Evolutionary conservation across 2,329 filamentous ascomycete species (phyloP).

Genomic region (Hypomyces rosellus): DNA sequence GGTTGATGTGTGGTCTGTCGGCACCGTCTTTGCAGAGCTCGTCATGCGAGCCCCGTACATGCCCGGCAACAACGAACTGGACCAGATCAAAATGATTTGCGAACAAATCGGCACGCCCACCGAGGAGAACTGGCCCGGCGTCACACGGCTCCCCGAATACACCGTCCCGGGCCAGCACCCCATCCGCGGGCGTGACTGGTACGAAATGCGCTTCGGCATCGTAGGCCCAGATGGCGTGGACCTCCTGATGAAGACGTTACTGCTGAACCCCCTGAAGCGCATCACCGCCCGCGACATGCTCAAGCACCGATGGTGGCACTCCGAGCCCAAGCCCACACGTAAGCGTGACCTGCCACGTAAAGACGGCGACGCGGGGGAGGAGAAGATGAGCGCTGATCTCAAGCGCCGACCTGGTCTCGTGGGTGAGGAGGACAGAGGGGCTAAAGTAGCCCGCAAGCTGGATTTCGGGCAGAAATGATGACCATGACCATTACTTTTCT

Average conservation of each 20-base stretch:
- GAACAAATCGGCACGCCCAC: constrained; percentile 83
- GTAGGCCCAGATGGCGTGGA: constrained; percentile 80
- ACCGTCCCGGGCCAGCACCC: constrained; percentile 60
- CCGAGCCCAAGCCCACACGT: constrained; percentile 73
- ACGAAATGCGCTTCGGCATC: constrained; percentile 69
- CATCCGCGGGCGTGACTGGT: constrained; percentile 63
- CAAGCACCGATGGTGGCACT: constrained; percentile 78
- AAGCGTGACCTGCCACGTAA: constrained; percentile 79
- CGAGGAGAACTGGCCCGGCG: constrained; percentile 93
- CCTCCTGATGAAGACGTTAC: constrained; percentile 76
- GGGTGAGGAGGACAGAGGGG: constrained; percentile 56
- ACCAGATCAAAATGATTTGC: constrained; percentile 79
- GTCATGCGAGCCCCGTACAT: constrained; percentile 77
- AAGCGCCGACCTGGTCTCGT: constrained; percentile 64
- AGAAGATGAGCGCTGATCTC: constrained; percentile 76
- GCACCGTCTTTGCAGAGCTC: constrained; percentile 88
- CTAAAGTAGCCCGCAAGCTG: constrained; percentile 76
- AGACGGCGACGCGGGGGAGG: constrained; percentile 51
- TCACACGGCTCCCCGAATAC: constrained; percentile 73
- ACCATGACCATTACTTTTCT: neutral
- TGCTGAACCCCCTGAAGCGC: constrained; percentile 79
- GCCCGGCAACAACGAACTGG: constrained; percentile 75
- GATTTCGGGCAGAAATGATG: constrained; percentile 57
- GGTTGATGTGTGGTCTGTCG: constrained; percentile 92
- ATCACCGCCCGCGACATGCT: constrained; percentile 73